Conservation (phyloP, 2,329 filamentous ascomycete genomes). For the Fusarium fracticaudum region DNA sequence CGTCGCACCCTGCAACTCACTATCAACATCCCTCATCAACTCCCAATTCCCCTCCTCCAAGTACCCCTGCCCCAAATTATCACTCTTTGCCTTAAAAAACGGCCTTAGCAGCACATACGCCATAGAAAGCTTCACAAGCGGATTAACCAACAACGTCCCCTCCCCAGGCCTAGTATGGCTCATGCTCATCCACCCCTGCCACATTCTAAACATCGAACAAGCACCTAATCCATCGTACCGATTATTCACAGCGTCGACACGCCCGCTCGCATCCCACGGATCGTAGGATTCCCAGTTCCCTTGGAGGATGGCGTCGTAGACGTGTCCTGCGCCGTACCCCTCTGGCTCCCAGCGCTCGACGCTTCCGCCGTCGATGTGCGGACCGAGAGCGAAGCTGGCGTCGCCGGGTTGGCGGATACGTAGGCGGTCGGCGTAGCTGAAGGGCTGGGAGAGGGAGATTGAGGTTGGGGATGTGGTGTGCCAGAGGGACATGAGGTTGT, state of each 20-base stretch:
- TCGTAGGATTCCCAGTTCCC: constrained; percentile 86
- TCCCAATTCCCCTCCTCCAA: constrained; percentile 68
- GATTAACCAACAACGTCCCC: constrained; percentile 85
- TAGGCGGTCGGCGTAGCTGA: constrained; percentile 76
- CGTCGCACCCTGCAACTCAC: constrained; percentile 75
- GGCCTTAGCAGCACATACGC: constrained; percentile 85
- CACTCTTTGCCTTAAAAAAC: constrained; percentile 72
- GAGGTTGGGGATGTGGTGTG: constrained; percentile 57
- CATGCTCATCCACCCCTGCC: constrained; percentile 90
- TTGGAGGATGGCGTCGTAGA: constrained; percentile 77
- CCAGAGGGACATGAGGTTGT: constrained; percentile 70
- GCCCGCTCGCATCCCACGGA: constrained; percentile 78
- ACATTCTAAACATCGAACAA: constrained; percentile 87
- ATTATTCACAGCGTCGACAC: constrained; percentile 75
- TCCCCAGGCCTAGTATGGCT: constrained; percentile 76
- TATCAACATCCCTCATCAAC: constrained; percentile 62
- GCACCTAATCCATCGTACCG: constrained; percentile 83
- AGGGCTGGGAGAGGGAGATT: constrained; percentile 63
- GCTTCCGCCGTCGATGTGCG: constrained; percentile 78
- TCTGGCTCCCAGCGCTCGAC: constrained; percentile 78
- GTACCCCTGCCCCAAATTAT: constrained; percentile 45
- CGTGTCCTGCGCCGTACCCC: constrained; percentile 72
- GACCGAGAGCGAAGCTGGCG: constrained; percentile 74
- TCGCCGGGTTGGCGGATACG: constrained; percentile 79
- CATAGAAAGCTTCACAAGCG: constrained; percentile 77